Percentiles rank a stretch among this genome's conserved stretches.
phyloP scores from a whole-genome alignment of 2,329 filamentous ascomycete species.

The Fusarium beomiforme region DNA sequence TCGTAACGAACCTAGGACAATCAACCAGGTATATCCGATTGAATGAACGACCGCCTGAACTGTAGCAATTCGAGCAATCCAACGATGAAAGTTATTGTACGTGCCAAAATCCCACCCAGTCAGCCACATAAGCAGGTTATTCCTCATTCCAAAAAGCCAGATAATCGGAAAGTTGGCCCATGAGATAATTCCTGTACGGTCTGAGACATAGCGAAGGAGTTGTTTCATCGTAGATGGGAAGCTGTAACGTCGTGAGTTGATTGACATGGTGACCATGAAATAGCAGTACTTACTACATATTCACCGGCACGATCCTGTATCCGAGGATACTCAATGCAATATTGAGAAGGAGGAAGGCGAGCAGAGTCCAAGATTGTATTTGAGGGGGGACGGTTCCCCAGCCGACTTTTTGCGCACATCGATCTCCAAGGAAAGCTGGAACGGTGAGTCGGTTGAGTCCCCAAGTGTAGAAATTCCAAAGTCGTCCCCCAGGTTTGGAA shows the following conservation, averaged over 20 bases:
- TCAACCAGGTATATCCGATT: conserved; percentile 63
- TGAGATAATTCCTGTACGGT: conserved; percentile 71
- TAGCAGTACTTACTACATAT: conserved; percentile 51
- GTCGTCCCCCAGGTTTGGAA: not conserved
- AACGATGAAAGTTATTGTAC: conserved; percentile 74
- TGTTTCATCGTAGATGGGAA: conserved; percentile 49
- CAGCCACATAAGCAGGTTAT: conserved; percentile 72
- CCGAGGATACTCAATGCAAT: conserved; percentile 49
- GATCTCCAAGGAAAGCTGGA: conserved; percentile 56
- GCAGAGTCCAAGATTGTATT: conserved; percentile 54
- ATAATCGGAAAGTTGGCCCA: conserved; percentile 71
- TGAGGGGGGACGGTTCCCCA: conserved; percentile 58
- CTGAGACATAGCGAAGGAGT: conserved; percentile 65
- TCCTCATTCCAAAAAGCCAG: conserved; percentile 74
- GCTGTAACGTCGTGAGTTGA: too few species aligned
- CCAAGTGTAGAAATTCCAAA: conserved; percentile 38
- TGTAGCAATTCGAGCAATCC: conserved; percentile 70
- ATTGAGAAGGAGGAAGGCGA: conserved; percentile 52
- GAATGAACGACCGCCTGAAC: conserved; percentile 72
- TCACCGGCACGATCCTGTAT: conserved; percentile 50
- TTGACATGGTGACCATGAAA: too few species aligned
- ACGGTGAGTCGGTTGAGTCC: conserved; percentile 48
- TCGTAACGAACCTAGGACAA: conserved; percentile 47
- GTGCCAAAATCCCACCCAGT: conserved; percentile 76
- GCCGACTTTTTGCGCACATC: conserved; percentile 55